Evolutionary conservation across 768 basidiomycete species (phyloP), one percentile per base, ranked within the genome.

Genomic region (Omphalotus guepiniiformis): DNA sequence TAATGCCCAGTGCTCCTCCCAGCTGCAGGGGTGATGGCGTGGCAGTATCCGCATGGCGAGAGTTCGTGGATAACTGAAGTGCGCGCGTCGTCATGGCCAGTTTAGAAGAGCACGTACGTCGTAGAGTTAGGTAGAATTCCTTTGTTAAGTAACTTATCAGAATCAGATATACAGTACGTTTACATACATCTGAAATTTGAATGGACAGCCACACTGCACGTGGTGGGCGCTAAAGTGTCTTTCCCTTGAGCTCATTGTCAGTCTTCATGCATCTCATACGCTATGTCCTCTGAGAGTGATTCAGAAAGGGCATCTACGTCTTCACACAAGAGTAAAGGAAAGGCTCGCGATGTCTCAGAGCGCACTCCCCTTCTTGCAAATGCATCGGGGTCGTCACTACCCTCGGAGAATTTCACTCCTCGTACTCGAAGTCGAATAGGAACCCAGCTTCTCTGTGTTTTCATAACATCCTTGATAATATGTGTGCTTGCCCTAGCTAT

Each of bases 391-490:
- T 25, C 7, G 15, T 39, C 46, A 19, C 4, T 32, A 19, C 46
- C 11, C 28, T 26, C 38, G 16, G 22, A 47, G 23, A 13, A 29
- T 8, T 13, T 4, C 35, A 50, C 8, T 11, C 42, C 65, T 13
- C 49, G 56, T 11, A 45, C 57, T 22, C 58, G 57, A 44, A 62
- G 65, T 39, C 60, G 57, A 21, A 61, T 77, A 16, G 58, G 68
- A 36, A 61, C 66, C 21, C 66, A 63, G 42, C 65, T 80, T 7
- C 60, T 64, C 1, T 58, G 58, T 37, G 74, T 88, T 48, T 88
- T 88, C 61, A 57, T 82, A n/a, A 58, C 67, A 27, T 76, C 85
- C 0, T 64, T 88, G 5, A 66, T 65, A 23, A 27, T 81, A 38
- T 80, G 75, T 53, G 56, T 82, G 34, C 21, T 78, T 16, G 25